These are phyloP conservation scores for Sporothrix phasma DNA, from an alignment of 2,329 filamentous ascomycete genomes.

Conservation along the genomic window DNA sequence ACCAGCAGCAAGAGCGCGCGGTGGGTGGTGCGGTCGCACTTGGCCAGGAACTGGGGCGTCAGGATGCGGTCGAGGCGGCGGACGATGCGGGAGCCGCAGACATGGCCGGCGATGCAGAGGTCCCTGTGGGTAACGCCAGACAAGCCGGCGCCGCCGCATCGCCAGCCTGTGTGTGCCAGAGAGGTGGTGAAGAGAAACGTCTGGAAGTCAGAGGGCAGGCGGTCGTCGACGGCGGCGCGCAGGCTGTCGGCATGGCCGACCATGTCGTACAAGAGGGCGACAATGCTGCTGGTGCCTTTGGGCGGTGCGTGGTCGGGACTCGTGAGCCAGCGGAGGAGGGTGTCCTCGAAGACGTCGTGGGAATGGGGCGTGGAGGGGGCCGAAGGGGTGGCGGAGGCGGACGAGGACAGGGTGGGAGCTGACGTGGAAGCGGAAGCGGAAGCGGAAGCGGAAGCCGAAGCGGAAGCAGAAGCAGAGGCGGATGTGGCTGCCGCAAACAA, in stretches of 20 bases:
- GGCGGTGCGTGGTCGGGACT: slow-evolving; percentile 21
- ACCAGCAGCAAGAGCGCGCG: slow-evolving; percentile 25
- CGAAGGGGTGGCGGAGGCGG: not conserved
- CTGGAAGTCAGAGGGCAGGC: slow-evolving; percentile 23
- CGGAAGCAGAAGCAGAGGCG: not conserved
- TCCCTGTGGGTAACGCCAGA: slow-evolving; percentile 16
- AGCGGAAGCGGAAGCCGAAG: not conserved
- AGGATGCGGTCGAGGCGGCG: slow-evolving; percentile 25
- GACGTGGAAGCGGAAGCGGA: not conserved
- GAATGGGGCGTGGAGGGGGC: not conserved
- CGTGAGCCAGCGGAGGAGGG: slow-evolving; percentile 24
- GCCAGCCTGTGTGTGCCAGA: slow-evolving; percentile 22
- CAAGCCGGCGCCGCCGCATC: not conserved
- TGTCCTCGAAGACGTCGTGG: slow-evolving; percentile 21
- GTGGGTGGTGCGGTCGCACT: slow-evolving; percentile 20
- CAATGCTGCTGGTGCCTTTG: slow-evolving; percentile 24
- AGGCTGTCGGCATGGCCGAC: slow-evolving; percentile 20
- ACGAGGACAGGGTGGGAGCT: not conserved
- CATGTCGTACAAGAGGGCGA: slow-evolving; percentile 23
- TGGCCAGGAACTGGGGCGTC: slow-evolving; percentile 25
- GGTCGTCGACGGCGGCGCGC: slow-evolving; percentile 18
- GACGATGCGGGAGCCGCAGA: slow-evolving; percentile 24
- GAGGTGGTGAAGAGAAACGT: slow-evolving; percentile 25
- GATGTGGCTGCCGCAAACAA: too few species aligned
- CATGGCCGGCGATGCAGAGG: slow-evolving; percentile 21